These are phyloP conservation scores for Penicillium taxi DNA, from an alignment of 495 filamentous ascomycete species.

Conservation along the genomic window DNA sequence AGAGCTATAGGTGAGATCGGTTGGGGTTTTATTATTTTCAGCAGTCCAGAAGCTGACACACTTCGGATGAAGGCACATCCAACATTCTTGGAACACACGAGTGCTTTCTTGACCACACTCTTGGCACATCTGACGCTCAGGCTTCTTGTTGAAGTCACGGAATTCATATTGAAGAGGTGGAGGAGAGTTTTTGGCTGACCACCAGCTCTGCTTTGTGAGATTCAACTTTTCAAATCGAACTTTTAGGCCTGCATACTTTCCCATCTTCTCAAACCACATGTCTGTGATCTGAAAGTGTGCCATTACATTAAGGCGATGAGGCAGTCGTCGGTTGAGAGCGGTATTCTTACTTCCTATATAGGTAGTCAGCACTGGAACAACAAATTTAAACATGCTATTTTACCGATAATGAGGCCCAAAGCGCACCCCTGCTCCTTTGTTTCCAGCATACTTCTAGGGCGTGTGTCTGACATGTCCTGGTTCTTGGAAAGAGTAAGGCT, in stretches of 20 bases:
- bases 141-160: conserved; percentile 15
- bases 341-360: conserved; percentile 45
- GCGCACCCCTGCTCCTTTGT: conserved; percentile 31
- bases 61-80: conserved; percentile 56
- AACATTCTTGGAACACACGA: conserved; percentile 50
- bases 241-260: conserved; percentile 40
- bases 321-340: conserved; percentile 44
- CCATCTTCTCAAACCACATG: conserved; percentile 59
- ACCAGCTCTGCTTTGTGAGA: conserved; percentile 57
- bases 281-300: conserved; percentile 66
- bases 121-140: conserved; percentile 27
- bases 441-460: conserved; percentile 25
- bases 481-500: conserved; percentile 36
- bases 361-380: not conserved
- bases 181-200: conserved; percentile 38
- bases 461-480: conserved; percentile 29
- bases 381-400: conserved; percentile 9
- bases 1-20: conserved; percentile 44
- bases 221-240: conserved; percentile 68
- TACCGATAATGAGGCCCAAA: conserved; percentile 55
- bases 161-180: conserved; percentile 11
- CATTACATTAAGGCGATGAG: conserved; percentile 61
- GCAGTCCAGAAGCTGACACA: conserved; percentile 54
- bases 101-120: conserved; percentile 30
- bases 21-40: conserved; percentile 15